Conservation (phyloP, 306 rosid species). For the Datisca glomerata region DNA sequence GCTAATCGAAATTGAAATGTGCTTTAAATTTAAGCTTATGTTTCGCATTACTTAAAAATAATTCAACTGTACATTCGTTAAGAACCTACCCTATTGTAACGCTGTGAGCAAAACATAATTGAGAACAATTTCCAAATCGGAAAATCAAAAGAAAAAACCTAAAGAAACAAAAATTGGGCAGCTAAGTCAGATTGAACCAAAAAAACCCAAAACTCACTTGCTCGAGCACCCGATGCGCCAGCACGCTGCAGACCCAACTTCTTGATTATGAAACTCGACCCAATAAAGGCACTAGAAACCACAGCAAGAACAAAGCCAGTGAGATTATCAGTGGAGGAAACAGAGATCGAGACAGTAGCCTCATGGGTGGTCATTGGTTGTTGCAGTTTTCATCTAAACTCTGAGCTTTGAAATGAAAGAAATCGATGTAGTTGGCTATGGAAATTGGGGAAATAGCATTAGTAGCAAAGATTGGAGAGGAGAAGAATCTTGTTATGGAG, state of each 20-base stretch:
- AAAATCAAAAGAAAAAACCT: not conserved
- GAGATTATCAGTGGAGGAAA: constrained; percentile 26
- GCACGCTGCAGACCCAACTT: constrained; percentile 79
- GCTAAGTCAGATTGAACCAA: not conserved
- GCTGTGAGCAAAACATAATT: not conserved
- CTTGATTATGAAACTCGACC: constrained; percentile 82
- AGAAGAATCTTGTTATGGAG: not conserved
- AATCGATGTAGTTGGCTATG: not conserved
- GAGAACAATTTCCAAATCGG: not conserved
- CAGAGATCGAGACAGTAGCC: constrained; percentile 7
- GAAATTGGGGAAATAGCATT: not conserved
- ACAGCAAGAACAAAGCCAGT: constrained; percentile 60
- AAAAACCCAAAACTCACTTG: constrained; percentile 21
- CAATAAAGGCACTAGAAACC: constrained; percentile 72
- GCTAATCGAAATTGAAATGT: too few species aligned
- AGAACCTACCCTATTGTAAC: not conserved
- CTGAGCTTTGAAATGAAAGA: not conserved
- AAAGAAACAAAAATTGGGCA: too few species aligned
- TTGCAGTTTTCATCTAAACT: constrained; percentile 13
- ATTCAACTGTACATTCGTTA: not conserved
- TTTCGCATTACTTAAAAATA: too few species aligned
- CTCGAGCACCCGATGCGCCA: constrained; percentile 41
- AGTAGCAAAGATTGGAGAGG: not conserved
- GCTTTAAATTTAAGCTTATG: too few species aligned
- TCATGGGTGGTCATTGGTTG: constrained; percentile 14